Base-by-base conservation (phyloP, 1,139 yeast species). In the Groenewaldozyma sp. region DNA sequence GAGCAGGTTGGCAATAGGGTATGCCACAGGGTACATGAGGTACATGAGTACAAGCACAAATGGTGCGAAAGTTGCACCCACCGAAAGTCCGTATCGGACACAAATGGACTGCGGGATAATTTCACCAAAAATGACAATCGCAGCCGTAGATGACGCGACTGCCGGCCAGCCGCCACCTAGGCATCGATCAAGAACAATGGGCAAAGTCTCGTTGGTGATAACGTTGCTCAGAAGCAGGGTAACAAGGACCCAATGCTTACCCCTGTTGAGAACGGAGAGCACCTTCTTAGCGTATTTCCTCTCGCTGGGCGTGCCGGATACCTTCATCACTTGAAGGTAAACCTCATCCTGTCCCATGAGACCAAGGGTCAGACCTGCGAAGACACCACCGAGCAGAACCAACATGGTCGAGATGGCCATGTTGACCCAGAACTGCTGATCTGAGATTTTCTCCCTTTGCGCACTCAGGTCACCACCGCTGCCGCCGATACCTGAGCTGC, bases 91-190 rank as follows among this genome's bases (percentile, higher is more conserved):
- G 58, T 86, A 88, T 33, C 96, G 70, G 18, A 91, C 98, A 62
- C 94, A 84, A 34, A 86, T 70, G 19, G 94, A 79, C 64, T 91
- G 98, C 2, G 98, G 98, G 48, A 91, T 91, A 53, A 91, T 83
- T 59, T 91, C 98, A 41, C 98, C 98, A 63, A 91, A 91, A 18
- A 91, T 74, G 39, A 91, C 97, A 58, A 91, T 91, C 24, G 91
- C 76, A 2, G 83, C 91, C 1, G 98, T 88, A 11, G 96, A 82
- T 9, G 91, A 73, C 18, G 87, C 87, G 36, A 91, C 95, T 1
- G 98, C 98, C 11, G 94, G 91, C 86, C 95, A 82, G 2, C 98
- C 98, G 34, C 98, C 97, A 36, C 97, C 97, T 21, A 91, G 72
- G 54, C 88, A 82, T 43, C 94, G 71, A 59, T 91, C 97, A 48